Evolutionary conservation across 495 filamentous ascomycete genomes (phyloP).

Genomic region (Collariella sp.): DNA sequence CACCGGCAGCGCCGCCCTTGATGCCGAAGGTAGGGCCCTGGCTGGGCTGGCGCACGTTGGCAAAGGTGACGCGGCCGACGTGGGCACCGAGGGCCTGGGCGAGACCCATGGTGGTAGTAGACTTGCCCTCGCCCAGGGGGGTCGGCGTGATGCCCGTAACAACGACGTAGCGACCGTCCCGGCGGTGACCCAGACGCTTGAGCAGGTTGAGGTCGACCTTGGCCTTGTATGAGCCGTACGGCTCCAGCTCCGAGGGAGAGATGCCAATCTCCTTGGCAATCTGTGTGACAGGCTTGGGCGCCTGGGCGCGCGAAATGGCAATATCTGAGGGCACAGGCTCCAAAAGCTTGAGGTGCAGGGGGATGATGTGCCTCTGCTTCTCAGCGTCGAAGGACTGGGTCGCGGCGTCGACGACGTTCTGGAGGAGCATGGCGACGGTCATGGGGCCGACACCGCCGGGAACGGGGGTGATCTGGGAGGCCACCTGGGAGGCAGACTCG

Average conservation of each 20-base stretch:
- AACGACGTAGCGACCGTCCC: slow-evolving; percentile 81
- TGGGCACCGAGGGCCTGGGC: slow-evolving; percentile 91
- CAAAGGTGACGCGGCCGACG: slow-evolving; percentile 77
- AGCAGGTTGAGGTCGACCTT: slow-evolving; percentile 80
- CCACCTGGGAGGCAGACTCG: slow-evolving; percentile 74
- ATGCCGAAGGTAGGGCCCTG: slow-evolving; percentile 98
- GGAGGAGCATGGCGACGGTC: slow-evolving; percentile 94
- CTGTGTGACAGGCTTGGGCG: slow-evolving; percentile 77
- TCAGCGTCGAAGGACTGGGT: slow-evolving; percentile 73
- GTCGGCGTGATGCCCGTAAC: slow-evolving; percentile 95
- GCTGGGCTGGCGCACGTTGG: slow-evolving; percentile 93
- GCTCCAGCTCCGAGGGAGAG: slow-evolving; percentile 75
- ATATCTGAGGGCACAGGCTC: slow-evolving; percentile 88
- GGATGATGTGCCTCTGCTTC: slow-evolving; percentile 63
- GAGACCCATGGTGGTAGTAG: slow-evolving; percentile 94
- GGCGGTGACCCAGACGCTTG: slow-evolving; percentile 75
- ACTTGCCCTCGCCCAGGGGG: slow-evolving; percentile 96
- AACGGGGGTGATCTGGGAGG: slow-evolving; percentile 93
- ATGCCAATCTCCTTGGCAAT: slow-evolving; percentile 85
- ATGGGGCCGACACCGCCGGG: slow-evolving; percentile 96
- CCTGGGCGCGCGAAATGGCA: slow-evolving; percentile 78
- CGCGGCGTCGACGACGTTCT: slow-evolving; percentile 84
- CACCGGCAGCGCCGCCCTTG: slow-evolving; percentile 94
- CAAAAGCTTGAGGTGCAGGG: slow-evolving; percentile 67
- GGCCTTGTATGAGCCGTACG: slow-evolving; percentile 89